phyloP scores from a whole-genome alignment of 192 early-diverging fungal species.

The Linnemannia exigua region DNA sequence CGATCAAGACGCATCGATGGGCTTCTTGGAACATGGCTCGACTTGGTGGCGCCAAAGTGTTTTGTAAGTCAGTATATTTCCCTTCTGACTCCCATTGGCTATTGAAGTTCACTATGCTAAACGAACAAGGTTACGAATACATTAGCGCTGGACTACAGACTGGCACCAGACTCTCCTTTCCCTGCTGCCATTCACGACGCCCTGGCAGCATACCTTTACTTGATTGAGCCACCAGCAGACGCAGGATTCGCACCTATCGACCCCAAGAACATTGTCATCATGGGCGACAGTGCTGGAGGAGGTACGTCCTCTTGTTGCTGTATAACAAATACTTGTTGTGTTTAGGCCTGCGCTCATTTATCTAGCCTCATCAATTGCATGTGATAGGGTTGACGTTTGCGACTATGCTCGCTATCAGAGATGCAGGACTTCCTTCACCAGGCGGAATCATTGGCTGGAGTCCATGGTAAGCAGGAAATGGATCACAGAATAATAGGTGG shows the following conservation, averaged over 20 bases:
- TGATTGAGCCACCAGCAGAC: constrained; percentile 67
- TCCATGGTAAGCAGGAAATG: constrained; percentile 68
- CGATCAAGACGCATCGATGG: constrained; percentile 58
- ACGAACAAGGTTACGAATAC: background rate
- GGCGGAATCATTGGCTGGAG: constrained; percentile 70
- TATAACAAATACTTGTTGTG: background rate
- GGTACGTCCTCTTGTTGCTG: constrained; percentile 27
- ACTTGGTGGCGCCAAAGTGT: constrained; percentile 53
- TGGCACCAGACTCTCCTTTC: constrained; percentile 87
- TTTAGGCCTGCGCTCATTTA: background rate
- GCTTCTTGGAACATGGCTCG: constrained; percentile 66
- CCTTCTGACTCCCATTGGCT: background rate
- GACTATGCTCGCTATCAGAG: constrained; percentile 67
- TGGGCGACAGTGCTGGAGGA: constrained; percentile 82
- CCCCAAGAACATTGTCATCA: constrained; percentile 71
- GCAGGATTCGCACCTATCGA: constrained; percentile 64
- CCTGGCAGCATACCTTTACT: constrained; percentile 78
- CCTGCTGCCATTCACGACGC: constrained; percentile 89
- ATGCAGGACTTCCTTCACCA: constrained; percentile 70
- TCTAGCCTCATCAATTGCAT: background rate
- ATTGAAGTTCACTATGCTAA: background rate
- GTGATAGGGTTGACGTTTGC: constrained; percentile 65
- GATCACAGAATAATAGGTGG: background rate
- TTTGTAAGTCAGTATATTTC: constrained; percentile 27
- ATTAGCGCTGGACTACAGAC: constrained; percentile 77